phyloP scores from a whole-genome alignment of 2,329 filamentous ascomycete genomes.

The Colletotrichum tropicicola region DNA sequence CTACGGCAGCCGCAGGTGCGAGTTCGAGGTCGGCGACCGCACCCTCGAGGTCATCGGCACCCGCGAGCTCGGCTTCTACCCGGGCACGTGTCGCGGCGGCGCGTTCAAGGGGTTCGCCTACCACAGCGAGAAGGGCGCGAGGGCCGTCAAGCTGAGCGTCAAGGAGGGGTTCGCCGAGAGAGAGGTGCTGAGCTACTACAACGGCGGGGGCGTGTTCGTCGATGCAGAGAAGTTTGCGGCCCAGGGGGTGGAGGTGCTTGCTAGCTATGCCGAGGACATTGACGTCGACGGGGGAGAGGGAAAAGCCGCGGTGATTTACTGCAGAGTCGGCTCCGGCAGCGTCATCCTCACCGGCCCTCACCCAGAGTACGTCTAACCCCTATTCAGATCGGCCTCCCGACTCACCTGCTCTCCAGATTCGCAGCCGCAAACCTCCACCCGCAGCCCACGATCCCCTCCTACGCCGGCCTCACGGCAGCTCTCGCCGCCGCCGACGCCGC shows the following conservation, averaged over 20 bases:
- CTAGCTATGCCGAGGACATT: slow-evolving; percentile 78
- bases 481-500: slow-evolving; percentile 75
- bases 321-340: slow-evolving; percentile 82
- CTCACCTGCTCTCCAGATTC: slow-evolving; percentile 68
- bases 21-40: slow-evolving; percentile 84
- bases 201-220: slow-evolving; percentile 93
- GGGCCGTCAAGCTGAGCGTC: slow-evolving; percentile 74
- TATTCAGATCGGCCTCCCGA: too few species aligned
- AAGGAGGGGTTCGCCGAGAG: slow-evolving; percentile 61
- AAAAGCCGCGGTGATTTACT: slow-evolving; percentile 83
- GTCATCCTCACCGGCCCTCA: slow-evolving; percentile 88
- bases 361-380: slow-evolving; percentile 74
- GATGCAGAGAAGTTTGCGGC: slow-evolving; percentile 73
- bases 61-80: slow-evolving; percentile 88
- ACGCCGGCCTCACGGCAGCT: slow-evolving; percentile 72
- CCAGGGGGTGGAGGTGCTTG: slow-evolving; percentile 83
- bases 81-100: slow-evolving; percentile 83
- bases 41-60: slow-evolving; percentile 85
- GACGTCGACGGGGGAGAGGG: slow-evolving; percentile 79
- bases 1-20: slow-evolving; percentile 82
- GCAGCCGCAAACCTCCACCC: slow-evolving; percentile 79
- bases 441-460: slow-evolving; percentile 73
- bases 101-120: slow-evolving; percentile 94
- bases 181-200: slow-evolving; percentile 83
- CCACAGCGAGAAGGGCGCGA: slow-evolving; percentile 84